Evolutionary conservation across 495 filamentous ascomycete species (phyloP).

Genomic region (Sphaerosporella brunnea): DNA sequence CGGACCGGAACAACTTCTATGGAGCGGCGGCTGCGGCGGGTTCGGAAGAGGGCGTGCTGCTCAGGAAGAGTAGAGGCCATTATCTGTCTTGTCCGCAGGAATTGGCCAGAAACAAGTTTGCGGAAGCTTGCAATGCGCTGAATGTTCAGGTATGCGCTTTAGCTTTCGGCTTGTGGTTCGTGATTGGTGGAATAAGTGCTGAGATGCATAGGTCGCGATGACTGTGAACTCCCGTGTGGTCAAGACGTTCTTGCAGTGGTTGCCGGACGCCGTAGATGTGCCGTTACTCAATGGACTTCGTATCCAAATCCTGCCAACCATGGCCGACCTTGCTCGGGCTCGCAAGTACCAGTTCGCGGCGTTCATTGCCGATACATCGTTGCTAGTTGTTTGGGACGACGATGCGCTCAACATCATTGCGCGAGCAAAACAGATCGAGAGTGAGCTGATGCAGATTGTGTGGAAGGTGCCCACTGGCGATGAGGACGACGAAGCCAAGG

Average conservation of each 20-base stretch:
- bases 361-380: slow-evolving; percentile 48
- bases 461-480: slow-evolving; percentile 39
- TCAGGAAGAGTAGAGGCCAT: slow-evolving; percentile 45
- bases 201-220: slow-evolving; percentile 48
- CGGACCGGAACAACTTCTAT: slow-evolving; percentile 1
- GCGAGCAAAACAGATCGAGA: slow-evolving; percentile 49
- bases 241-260: slow-evolving; percentile 54
- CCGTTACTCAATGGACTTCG: slow-evolving; percentile 55
- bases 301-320: slow-evolving; percentile 52
- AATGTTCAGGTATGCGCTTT: slow-evolving; percentile 43
- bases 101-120: slow-evolving; percentile 39
- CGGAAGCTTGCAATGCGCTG: slow-evolving; percentile 43
- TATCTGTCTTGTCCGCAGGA: slow-evolving; percentile 54
- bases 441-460: slow-evolving; percentile 54
- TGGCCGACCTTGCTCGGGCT: slow-evolving; percentile 47
- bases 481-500: slow-evolving; percentile 37
- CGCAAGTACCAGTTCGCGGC: slow-evolving; percentile 61
- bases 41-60: slow-evolving; percentile 50
- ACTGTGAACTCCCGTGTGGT: slow-evolving; percentile 60
- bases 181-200: neutral
- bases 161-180: neutral
- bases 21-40: slow-evolving; percentile 27
- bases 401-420: slow-evolving; percentile 49
- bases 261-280: slow-evolving; percentile 53
- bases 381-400: slow-evolving; percentile 62